Conservation (phyloP, 345 rosid genomes). For the Hypericum androsaemum region DNA sequence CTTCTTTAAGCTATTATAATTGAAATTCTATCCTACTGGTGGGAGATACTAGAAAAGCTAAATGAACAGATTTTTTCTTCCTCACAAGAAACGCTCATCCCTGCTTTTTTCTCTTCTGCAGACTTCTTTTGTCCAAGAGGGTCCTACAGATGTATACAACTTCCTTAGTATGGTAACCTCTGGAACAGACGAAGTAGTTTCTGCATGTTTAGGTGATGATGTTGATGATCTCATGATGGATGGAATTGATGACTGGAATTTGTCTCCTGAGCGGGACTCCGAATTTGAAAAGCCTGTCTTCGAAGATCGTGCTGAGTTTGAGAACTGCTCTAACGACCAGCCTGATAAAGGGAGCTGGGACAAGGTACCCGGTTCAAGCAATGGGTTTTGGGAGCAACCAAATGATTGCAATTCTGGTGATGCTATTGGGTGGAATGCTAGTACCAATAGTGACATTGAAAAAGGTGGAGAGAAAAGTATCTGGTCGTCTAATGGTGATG, state of each 20-base stretch:
- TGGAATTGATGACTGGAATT: constrained; percentile 48
- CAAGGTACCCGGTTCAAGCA: constrained; percentile 10
- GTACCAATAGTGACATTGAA: constrained; percentile 9
- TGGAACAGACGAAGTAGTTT: constrained; percentile 17
- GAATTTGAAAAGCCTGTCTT: constrained; percentile 46
- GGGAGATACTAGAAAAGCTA: too few relatives aligned
- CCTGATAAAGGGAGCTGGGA: constrained; percentile 38
- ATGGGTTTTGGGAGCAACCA: constrained; percentile 8
- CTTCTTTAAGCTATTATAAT: background rate
- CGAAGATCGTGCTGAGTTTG: constrained; percentile 50
- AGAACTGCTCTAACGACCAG: constrained; percentile 22
- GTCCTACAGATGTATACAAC: constrained; percentile 46
- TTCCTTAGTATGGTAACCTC: constrained; percentile 70
- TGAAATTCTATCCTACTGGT: background rate
- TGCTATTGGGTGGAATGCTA: constrained; percentile 14
- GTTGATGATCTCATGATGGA: constrained; percentile 43
- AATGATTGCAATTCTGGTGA: constrained; percentile 14
- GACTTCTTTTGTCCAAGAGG: constrained; percentile 37
- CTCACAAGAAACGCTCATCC: background rate
- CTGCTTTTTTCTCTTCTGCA: constrained; percentile 22
- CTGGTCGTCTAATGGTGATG: constrained; percentile 8
- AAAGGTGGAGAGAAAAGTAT: constrained; percentile 6
- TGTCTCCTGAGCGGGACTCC: constrained; percentile 58
- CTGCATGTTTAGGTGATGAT: constrained; percentile 72
- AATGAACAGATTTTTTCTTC: background rate